Percentiles rank a stretch among this genome's conserved stretches.
Conservation (phyloP, 176 grass and related monocot genomes). For the Zoysia pacifica region DNA sequence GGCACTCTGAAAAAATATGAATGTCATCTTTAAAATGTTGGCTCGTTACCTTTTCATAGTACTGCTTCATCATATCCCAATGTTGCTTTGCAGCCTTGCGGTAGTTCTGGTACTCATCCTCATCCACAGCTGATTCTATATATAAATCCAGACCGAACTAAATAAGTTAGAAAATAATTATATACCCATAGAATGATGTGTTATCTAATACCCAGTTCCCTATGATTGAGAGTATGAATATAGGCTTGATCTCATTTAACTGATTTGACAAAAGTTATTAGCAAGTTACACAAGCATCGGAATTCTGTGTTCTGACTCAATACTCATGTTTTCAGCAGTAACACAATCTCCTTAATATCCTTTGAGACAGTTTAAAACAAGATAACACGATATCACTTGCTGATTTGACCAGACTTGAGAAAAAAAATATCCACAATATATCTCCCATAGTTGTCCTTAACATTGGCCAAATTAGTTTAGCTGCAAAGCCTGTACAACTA, state of each 20-base stretch:
- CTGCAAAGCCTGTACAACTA: conserved; percentile 19
- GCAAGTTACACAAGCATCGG: background rate
- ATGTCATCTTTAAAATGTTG: background rate
- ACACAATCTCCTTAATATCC: conserved; percentile 2
- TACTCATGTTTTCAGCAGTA: conserved; percentile 16
- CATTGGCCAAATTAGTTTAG: background rate
- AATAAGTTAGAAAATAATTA: conserved; percentile 29
- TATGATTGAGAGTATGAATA: conserved; percentile 3
- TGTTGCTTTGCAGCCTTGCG: conserved; percentile 73
- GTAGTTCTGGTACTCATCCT: conserved; percentile 75
- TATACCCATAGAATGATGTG: background rate
- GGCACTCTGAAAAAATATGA: background rate
- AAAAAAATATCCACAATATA: conserved; percentile 13
- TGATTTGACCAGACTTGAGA: background rate
- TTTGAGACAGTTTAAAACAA: background rate
- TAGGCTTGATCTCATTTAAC: conserved; percentile 30
- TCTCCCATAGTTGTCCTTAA: background rate
- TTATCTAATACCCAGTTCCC: background rate
- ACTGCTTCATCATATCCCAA: conserved; percentile 89
- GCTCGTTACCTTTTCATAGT: conserved; percentile 76
- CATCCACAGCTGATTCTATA: conserved; percentile 45
- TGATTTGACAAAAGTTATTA: conserved; percentile 13
- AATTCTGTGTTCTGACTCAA: background rate
- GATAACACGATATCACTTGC: conserved; percentile 12
- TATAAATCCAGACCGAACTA: conserved; percentile 28